phyloP scores from a whole-genome alignment of 2,329 filamentous ascomycete genomes.

The Apiospora marii region DNA sequence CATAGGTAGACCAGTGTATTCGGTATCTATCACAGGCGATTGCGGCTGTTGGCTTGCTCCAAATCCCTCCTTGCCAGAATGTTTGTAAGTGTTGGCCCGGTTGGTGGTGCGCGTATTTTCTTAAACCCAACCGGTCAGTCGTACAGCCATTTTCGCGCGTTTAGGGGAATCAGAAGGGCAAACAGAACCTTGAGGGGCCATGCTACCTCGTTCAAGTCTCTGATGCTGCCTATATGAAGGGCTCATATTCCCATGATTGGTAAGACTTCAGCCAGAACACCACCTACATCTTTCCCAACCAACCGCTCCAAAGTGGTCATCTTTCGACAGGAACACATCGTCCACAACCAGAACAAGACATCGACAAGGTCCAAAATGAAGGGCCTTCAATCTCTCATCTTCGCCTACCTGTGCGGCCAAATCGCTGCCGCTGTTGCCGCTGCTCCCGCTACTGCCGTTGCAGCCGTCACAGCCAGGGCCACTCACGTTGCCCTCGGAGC shows the following conservation, averaged over 20 bases:
- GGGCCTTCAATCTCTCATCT: neutral
- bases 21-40: neutral
- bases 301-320: neutral
- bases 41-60: neutral
- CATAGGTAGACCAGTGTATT: neutral
- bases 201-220: neutral
- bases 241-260: neutral
- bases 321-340: neutral
- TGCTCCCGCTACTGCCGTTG: too few species aligned
- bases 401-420: neutral
- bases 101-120: neutral
- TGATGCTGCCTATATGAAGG: neutral
- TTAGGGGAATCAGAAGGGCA: neutral
- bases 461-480: neutral
- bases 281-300: neutral
- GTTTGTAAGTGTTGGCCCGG: neutral
- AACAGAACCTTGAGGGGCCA: neutral
- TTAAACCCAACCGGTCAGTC: too few species aligned
- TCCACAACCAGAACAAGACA: neutral
- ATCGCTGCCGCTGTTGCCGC: neutral
- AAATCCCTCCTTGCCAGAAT: neutral
- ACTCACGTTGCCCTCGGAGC: too few species aligned
- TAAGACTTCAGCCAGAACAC: neutral
- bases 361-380: slow-evolving; percentile 3
- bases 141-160: neutral